Percentiles rank a stretch among this genome's conserved stretches.
Conservation (phyloP, 2,329 filamentous ascomycete species). For the Annulohypoxylon truncatum region DNA sequence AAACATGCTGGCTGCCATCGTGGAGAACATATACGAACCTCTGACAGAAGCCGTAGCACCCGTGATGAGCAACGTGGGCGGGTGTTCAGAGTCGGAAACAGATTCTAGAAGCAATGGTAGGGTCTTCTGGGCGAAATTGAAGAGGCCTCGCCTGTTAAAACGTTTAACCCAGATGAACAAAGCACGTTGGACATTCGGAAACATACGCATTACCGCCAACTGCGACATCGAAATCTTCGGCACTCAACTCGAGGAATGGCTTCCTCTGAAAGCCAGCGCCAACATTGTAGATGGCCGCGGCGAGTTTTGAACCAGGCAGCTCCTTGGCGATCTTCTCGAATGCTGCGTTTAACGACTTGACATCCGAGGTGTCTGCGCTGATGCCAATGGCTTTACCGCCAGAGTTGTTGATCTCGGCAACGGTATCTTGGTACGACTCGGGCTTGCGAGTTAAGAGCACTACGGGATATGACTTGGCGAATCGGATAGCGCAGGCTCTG, state of each 20-base stretch:
- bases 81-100: constrained; percentile 61
- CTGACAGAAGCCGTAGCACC: constrained; percentile 79
- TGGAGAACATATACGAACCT: constrained; percentile 70
- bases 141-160: constrained; percentile 66
- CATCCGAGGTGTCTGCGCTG: constrained; percentile 70
- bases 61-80: constrained; percentile 79
- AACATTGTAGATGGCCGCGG: constrained; percentile 79
- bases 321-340: constrained; percentile 72
- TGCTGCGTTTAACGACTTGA: constrained; percentile 58
- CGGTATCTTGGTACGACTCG: constrained; percentile 73
- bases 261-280: constrained; percentile 62
- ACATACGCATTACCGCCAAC: constrained; percentile 63
- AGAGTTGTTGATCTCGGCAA: constrained; percentile 72
- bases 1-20: constrained; percentile 77
- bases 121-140: constrained; percentile 73
- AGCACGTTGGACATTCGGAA: not conserved
- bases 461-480: constrained; percentile 75
- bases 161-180: constrained; percentile 27
- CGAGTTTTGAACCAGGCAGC: constrained; percentile 65
- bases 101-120: constrained; percentile 73
- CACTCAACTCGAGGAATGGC: constrained; percentile 68
- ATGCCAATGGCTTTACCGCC: constrained; percentile 80
- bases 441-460: constrained; percentile 78
- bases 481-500: constrained; percentile 64
- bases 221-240: constrained; percentile 61